Conservation (phyloP, 2,329 filamentous ascomycete genomes). For the Microdochium trichocladiopsis region DNA sequence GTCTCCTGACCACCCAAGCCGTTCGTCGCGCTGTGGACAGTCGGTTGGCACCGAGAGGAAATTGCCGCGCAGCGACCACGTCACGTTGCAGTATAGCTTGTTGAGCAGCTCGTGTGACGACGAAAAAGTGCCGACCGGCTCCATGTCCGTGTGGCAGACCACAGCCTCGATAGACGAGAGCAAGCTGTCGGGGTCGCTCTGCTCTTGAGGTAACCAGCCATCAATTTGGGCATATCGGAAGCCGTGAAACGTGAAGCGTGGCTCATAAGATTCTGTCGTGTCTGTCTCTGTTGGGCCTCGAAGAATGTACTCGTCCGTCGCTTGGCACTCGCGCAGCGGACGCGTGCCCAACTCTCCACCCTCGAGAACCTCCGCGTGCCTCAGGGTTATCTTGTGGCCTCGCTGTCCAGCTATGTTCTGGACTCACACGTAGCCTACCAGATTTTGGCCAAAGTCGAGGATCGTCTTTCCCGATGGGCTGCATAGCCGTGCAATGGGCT, state of each 20-base stretch:
- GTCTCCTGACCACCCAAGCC: too few relatives aligned
- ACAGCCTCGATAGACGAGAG: too few relatives aligned
- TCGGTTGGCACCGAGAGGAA: too few relatives aligned
- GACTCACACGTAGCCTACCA: conserved; percentile 32
- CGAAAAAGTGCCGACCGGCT: too few relatives aligned
- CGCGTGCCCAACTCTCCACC: conserved; percentile 29
- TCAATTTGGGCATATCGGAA: conserved; percentile 40
- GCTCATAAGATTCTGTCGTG: conserved; percentile 24
- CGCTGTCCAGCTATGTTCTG: conserved; percentile 23
- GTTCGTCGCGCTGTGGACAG: too few relatives aligned
- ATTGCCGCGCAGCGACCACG: too few relatives aligned
- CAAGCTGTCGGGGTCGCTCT: too few relatives aligned
- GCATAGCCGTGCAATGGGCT: conserved; percentile 15
- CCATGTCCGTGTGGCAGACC: too few relatives aligned
- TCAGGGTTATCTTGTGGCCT: conserved; percentile 35
- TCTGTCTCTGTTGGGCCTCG: background rate
- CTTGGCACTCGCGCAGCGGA: conserved; percentile 15
- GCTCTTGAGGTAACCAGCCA: too few relatives aligned
- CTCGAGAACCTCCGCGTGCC: conserved; percentile 49
- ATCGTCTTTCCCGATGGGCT: conserved; percentile 35
- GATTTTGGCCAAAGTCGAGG: conserved; percentile 42
- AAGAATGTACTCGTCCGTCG: conserved; percentile 9
- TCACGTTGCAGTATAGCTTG: too few relatives aligned
- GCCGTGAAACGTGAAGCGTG: conserved; percentile 42
- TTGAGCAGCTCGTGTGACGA: too few relatives aligned